phyloP scores from a whole-genome alignment of 2,329 filamentous ascomycete genomes.

The Hypomyces perniciosus region DNA sequence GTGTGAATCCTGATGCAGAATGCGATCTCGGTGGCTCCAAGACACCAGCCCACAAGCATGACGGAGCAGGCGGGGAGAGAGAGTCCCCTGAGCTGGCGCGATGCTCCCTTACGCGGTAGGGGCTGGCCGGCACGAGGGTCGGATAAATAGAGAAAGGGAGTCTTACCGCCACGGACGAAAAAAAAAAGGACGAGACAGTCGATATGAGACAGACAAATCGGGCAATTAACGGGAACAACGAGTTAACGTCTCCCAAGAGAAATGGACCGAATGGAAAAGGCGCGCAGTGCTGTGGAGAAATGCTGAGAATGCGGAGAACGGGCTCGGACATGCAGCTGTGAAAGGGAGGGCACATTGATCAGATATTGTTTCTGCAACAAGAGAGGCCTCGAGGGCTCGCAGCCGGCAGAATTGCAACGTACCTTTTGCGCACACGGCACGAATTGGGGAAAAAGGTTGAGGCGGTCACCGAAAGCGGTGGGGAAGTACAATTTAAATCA shows the following conservation, averaged over 20 bases:
- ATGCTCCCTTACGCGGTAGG: slow-evolving; percentile 26
- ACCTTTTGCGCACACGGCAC: slow-evolving; percentile 10
- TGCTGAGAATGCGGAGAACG: slow-evolving; percentile 28
- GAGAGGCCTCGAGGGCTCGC: slow-evolving; percentile 1
- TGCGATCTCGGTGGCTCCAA: slow-evolving; percentile 7
- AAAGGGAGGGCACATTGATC: slow-evolving; percentile 19
- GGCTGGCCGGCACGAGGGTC: slow-evolving; percentile 16
- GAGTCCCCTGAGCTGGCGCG: slow-evolving; percentile 13
- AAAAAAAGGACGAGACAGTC: slow-evolving; percentile 34
- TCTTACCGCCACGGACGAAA: slow-evolving; percentile 48
- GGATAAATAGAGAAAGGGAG: slow-evolving; percentile 20
- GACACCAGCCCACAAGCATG: slow-evolving; percentile 7
- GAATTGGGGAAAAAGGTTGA: background rate
- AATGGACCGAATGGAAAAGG: slow-evolving; percentile 35
- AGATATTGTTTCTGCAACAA: slow-evolving; percentile 16
- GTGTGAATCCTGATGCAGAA: slow-evolving; percentile 21
- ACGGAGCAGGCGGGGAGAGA: slow-evolving; percentile 12
- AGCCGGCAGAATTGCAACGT: background rate
- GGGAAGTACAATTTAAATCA: slow-evolving; percentile 10
- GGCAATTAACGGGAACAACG: slow-evolving; percentile 52
- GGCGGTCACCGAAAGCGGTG: slow-evolving; percentile 8
- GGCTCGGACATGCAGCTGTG: slow-evolving; percentile 33
- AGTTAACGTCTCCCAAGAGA: slow-evolving; percentile 57
- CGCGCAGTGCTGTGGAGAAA: slow-evolving; percentile 39
- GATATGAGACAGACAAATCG: slow-evolving; percentile 36